These are phyloP conservation scores for Penicillium arizonense DNA, from an alignment of 495 filamentous ascomycete genomes.

Conservation along the genomic window DNA sequence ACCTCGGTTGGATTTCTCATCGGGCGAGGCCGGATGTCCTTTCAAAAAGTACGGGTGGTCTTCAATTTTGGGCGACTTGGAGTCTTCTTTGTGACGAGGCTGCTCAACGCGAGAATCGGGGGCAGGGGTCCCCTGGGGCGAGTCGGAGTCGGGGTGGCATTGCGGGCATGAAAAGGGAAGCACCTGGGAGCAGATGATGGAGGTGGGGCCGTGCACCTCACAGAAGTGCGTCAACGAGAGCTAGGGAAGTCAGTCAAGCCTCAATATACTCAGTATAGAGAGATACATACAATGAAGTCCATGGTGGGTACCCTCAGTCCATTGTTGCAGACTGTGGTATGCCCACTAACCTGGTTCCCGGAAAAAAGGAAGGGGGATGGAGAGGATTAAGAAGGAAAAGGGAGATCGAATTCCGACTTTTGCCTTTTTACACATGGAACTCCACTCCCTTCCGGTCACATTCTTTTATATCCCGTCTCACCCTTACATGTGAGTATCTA, in stretches of 20 bases:
- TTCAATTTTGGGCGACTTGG: conserved; percentile 40
- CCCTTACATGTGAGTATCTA: conserved; percentile 1
- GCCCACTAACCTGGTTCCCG: conserved; percentile 22
- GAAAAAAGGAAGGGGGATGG: neutral
- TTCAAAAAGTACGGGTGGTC: conserved; percentile 45
- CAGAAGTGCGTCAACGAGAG: conserved; percentile 95
- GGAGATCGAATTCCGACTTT: neutral
- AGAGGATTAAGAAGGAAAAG: neutral
- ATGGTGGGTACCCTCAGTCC: conserved; percentile 36
- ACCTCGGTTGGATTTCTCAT: conserved; percentile 32
- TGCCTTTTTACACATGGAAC: no score
- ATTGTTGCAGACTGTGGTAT: conserved; percentile 30
- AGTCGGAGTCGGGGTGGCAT: conserved; percentile 54
- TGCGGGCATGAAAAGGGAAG: conserved; percentile 72
- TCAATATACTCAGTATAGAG: neutral
- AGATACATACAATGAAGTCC: conserved; percentile 49
- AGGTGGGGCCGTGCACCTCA: conserved; percentile 92
- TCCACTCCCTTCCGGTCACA: conserved; percentile 5
- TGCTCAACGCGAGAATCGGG: conserved; percentile 25
- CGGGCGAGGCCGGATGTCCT: conserved; percentile 31
- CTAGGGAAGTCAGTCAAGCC: conserved; percentile 40
- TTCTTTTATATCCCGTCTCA: neutral
- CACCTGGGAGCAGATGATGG: conserved; percentile 91
- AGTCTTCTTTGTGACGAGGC: conserved; percentile 4
- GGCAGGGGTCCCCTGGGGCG: conserved; percentile 32